Conservation (phyloP, 257 asterid genomes). For the Solanum ossicruentum region DNA sequence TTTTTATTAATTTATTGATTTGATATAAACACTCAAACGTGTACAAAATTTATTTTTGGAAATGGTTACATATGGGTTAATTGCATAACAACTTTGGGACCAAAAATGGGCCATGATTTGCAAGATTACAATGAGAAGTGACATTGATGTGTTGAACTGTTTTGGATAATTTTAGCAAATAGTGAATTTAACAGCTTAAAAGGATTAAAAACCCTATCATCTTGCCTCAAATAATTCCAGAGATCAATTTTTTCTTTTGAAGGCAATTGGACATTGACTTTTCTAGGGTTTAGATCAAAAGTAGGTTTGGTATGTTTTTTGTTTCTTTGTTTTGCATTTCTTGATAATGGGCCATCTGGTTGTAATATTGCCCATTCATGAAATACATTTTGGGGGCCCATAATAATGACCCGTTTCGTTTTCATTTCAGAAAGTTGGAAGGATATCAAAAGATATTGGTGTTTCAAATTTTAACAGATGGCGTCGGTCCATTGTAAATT, state of each 20-base stretch:
- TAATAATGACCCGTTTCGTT: neutral
- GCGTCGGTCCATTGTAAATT: neutral
- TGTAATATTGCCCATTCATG: neutral
- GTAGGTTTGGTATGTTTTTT: neutral
- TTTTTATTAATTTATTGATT: neutral
- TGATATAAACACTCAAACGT: neutral
- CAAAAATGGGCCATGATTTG: neutral
- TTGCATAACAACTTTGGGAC: neutral
- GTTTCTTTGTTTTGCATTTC: neutral
- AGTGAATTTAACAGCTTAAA: neutral
- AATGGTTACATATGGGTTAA: neutral
- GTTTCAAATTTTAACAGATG: neutral
- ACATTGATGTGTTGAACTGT: neutral
- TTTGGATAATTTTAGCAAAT: neutral
- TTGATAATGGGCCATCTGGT: neutral
- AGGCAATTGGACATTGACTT: neutral
- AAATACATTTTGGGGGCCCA: neutral
- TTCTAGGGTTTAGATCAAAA: neutral
- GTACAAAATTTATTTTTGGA: neutral
- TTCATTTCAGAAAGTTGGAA: neutral
- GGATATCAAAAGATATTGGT: neutral
- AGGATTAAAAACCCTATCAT: neutral
- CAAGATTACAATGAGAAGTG: neutral
- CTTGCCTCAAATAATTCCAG: neutral
- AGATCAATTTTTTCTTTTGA: neutral